A percentile compares a stretch with the other conserved stretches of the same genome.
These are phyloP conservation scores for Pseudogymnoascus verrucosus DNA, from an alignment of 2,329 filamentous ascomycete species.

Conservation along the genomic window DNA sequence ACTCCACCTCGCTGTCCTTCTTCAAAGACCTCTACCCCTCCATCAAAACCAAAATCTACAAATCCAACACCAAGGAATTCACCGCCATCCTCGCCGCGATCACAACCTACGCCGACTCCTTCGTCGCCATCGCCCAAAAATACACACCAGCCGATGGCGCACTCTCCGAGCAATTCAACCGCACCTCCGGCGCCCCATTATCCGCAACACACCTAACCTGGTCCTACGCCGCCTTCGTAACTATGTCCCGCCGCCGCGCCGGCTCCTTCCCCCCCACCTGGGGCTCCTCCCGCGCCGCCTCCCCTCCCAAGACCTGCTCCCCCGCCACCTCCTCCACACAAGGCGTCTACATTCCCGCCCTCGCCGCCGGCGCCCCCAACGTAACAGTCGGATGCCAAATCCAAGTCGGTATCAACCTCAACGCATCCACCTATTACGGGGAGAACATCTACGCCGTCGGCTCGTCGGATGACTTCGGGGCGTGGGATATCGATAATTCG, in stretches of 20 bases:
- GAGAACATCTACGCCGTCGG: conserved; percentile 59
- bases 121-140: conserved; percentile 38
- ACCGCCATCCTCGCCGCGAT: conserved; percentile 37
- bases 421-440: conserved; percentile 48
- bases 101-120: conserved; percentile 54
- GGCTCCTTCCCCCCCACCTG: conserved; percentile 49
- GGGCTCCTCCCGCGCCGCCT: conserved; percentile 42
- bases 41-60: conserved; percentile 50
- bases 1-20: conserved; percentile 57
- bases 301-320: conserved; percentile 22
- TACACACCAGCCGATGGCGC: conserved; percentile 52
- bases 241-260: conserved; percentile 48
- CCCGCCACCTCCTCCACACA: conserved; percentile 27
- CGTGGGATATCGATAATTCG: conserved; percentile 49
- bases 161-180: conserved; percentile 59
- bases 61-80: conserved; percentile 43
- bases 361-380: conserved; percentile 41
- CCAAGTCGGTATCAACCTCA: conserved; percentile 46
- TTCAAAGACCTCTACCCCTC: conserved; percentile 61
- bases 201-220: conserved; percentile 65
- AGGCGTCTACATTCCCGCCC: conserved; percentile 41
- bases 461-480: conserved; percentile 48
- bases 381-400: not conserved
- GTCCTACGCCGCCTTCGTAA: conserved; percentile 65
- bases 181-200: conserved; percentile 42